Conservation (phyloP, 1,284 basidiomycete genomes). For the Agroathelia rolfsii region DNA sequence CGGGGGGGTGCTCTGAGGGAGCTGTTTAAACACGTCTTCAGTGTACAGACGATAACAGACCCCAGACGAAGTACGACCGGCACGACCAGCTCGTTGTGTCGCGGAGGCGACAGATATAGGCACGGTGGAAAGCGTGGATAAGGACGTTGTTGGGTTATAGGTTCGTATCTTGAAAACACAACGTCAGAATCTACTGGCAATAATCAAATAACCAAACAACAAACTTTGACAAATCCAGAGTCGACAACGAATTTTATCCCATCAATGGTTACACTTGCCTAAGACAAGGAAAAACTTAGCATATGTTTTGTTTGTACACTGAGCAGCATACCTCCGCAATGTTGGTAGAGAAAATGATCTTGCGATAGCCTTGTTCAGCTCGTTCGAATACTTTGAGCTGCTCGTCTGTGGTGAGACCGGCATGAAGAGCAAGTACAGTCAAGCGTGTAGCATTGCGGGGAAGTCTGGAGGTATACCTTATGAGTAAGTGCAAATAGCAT, state of each 20-base stretch:
- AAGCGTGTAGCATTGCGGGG: constrained; percentile 54
- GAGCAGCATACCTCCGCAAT: constrained; percentile 72
- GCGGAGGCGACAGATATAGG: constrained; percentile 80
- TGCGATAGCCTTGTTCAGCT: constrained; percentile 66
- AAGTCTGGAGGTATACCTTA: too few relatives aligned
- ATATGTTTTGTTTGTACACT: too few relatives aligned
- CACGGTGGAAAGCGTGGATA: constrained; percentile 75
- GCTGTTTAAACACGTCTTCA: constrained; percentile 41
- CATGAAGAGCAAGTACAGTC: constrained; percentile 73
- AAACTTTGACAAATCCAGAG: constrained; percentile 88
- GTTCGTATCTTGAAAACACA: constrained; percentile 54
- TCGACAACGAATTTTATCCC: constrained; percentile 95
- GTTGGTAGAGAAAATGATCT: constrained; percentile 91
- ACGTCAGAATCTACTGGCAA: constrained; percentile 10
- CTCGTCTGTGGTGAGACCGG: constrained; percentile 79
- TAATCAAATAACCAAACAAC: constrained; percentile 11
- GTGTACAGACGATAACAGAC: constrained; percentile 93
- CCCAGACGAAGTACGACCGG: constrained; percentile 84
- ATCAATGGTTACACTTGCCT: constrained; percentile 94
- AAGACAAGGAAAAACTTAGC: too few relatives aligned
- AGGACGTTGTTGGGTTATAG: constrained; percentile 72
- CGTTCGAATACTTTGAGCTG: constrained; percentile 81
- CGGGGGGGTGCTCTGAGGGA: constrained; percentile 67
- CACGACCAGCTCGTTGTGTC: constrained; percentile 82
- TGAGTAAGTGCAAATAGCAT: neutral